A percentile compares a stretch with the other conserved stretches of the same genome.
Conservation (phyloP, 495 filamentous ascomycete genomes). For the Neurospora sublineolata region DNA sequence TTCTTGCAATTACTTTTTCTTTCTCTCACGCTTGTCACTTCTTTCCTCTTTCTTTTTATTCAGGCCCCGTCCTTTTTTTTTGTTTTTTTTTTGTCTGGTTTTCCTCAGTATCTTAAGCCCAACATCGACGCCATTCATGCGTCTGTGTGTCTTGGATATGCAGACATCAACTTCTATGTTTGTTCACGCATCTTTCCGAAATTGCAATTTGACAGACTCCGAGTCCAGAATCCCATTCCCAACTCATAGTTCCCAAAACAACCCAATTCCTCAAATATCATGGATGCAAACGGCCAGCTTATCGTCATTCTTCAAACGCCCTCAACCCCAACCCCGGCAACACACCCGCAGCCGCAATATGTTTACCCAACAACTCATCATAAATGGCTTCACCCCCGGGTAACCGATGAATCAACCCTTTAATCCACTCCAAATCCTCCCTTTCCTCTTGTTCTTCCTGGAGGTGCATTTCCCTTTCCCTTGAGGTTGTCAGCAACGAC, state of each 20-base stretch:
- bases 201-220: background rate
- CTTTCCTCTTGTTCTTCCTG: background rate
- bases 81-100: no score
- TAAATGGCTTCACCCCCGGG: background rate
- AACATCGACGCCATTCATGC: background rate
- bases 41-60: background rate
- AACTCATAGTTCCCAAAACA: background rate
- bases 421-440: background rate
- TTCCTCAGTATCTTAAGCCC: background rate
- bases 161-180: background rate
- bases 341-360: background rate
- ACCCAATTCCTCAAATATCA: background rate
- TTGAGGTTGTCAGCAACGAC: background rate
- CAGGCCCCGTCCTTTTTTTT: no score
- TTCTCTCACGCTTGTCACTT: background rate
- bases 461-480: background rate
- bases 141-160: background rate
- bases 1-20: background rate
- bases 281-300: no score
- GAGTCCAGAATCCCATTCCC: background rate
- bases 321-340: background rate
- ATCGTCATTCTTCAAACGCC: background rate
- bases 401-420: background rate
- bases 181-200: background rate
- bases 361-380: background rate